Percentiles rank a stretch among this genome's conserved stretches.
phyloP scores from a whole-genome alignment of 306 rosid genomes.

The Trifolium subterraneum region DNA sequence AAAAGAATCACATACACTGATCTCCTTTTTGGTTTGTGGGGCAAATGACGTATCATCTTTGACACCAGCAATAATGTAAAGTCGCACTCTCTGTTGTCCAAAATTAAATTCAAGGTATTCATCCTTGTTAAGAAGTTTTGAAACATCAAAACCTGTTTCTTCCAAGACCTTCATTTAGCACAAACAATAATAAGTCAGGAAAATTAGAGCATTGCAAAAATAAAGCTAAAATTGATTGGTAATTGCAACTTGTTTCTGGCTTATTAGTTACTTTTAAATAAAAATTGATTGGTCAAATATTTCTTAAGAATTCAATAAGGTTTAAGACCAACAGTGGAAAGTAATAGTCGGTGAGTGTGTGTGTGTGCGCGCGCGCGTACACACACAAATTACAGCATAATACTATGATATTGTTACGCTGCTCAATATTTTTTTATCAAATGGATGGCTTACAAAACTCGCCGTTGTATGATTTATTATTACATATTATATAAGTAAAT shows the following conservation, averaged over 20 bases:
- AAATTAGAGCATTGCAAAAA: slow-evolving; percentile 1
- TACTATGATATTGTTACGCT: not conserved
- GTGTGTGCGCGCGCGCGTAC: not conserved
- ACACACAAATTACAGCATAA: not conserved
- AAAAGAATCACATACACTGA: slow-evolving; percentile 77
- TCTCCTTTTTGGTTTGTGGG: slow-evolving; percentile 95
- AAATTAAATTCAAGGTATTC: slow-evolving; percentile 77
- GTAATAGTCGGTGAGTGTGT: not conserved
- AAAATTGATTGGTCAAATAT: not conserved
- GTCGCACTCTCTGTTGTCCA: slow-evolving; percentile 97
- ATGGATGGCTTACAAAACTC: not conserved
- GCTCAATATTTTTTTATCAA: not conserved
- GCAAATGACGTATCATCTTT: slow-evolving; percentile 92
- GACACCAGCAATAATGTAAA: slow-evolving; percentile 90
- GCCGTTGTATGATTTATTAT: not conserved
- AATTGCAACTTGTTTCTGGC: not conserved
- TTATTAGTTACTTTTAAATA: not conserved
- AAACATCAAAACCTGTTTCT: slow-evolving; percentile 94
- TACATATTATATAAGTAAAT: not conserved
- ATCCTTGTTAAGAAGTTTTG: slow-evolving; percentile 70
- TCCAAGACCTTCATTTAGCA: slow-evolving; percentile 79
- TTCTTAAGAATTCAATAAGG: not conserved
- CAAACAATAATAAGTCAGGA: slow-evolving; percentile 37
- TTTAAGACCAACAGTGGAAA: not conserved
- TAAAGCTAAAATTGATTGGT: not conserved